Evolutionary conservation across 106 monocot genomes (phyloP), one percentile per base, ranked within the genome.

Genomic region (Dendrobium catenatum): DNA sequence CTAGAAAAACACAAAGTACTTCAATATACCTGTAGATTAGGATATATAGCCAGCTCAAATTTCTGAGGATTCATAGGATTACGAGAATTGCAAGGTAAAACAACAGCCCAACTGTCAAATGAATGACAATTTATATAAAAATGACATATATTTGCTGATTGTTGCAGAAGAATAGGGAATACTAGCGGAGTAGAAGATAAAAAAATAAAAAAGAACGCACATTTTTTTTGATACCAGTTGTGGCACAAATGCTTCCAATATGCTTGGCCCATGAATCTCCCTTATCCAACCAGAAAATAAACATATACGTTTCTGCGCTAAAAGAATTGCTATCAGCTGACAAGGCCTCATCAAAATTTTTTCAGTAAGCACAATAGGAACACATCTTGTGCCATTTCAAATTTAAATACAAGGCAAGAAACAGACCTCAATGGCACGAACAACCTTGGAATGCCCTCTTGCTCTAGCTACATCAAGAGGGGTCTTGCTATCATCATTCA

Each of bases 391-490:
- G 75, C 2, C 44, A 43, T 3, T 41, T 24, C 4, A 41, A 16
- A 40, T 41, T 40, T 16, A 42, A 3, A 1, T 76, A 24, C 68
- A 68, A 24, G n/a, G 22, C 26, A 2, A 24, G 9, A 24, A 42
- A 49, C 10, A 48, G 15, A 95, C 98, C 89, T 98, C 98, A 84
- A 98, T 98, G 17, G 84, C 80, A 26, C 94, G 94, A 29, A 98
- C 98, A 80, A 98, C 93, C 80, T 89, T 89, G 6, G 61, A 61
- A 80, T 95, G 91, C 9, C 91, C 87, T 77, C 91, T 98, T 67
- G 84, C 85, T 88, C 94, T 93, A 41, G 98, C 94, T 85, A 98
- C 67, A 77, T 98, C 98, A 80, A 98, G 92, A 19, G 98, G 82
- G 29, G 94, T 98, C 41, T 88, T 79, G 64, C 91, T 93, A 83